phyloP scores from a whole-genome alignment of 108 stramenopile species.

The Cyclotella distinguenda region DNA sequence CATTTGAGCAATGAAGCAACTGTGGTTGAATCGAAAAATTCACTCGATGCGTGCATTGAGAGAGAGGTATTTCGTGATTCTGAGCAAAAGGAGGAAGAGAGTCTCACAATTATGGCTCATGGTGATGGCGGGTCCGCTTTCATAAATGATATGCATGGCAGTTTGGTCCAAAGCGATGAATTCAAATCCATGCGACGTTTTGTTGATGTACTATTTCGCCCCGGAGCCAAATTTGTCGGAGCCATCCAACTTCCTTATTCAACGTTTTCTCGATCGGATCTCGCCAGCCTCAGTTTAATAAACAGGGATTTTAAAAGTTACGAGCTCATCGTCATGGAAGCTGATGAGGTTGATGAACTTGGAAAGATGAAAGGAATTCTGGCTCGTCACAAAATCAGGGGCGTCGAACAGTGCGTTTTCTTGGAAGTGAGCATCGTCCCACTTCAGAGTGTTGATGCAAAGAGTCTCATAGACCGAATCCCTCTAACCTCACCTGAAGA shows the following conservation, averaged over 20 bases:
- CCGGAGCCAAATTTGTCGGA: constrained; percentile 32
- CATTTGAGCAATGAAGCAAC: background rate
- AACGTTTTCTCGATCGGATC: background rate
- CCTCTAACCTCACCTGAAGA: constrained; percentile 1
- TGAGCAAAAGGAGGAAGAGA: no score
- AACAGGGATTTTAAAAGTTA: constrained; percentile 15
- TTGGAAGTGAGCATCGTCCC: constrained; percentile 24
- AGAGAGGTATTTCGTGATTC: background rate
- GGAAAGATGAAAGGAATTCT: constrained; percentile 33
- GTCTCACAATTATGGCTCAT: background rate
- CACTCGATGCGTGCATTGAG: background rate
- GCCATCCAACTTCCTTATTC: constrained; percentile 15
- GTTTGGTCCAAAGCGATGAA: background rate
- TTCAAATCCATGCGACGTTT: constrained; percentile 15
- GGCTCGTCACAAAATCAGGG: constrained; percentile 26
- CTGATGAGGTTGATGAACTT: constrained; percentile 31
- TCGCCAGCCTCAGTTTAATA: constrained; percentile 1
- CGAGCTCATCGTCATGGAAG: constrained; percentile 39
- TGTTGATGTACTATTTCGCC: constrained; percentile 29
- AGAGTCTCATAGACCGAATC: no score
- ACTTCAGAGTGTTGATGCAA: constrained; percentile 4
- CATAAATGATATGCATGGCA: no score
- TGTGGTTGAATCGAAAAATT: background rate
- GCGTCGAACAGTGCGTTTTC: constrained; percentile 41
- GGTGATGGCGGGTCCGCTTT: background rate